phyloP scores from a whole-genome alignment of 2,329 filamentous ascomycete species.

The Fusarium duplospermum region DNA sequence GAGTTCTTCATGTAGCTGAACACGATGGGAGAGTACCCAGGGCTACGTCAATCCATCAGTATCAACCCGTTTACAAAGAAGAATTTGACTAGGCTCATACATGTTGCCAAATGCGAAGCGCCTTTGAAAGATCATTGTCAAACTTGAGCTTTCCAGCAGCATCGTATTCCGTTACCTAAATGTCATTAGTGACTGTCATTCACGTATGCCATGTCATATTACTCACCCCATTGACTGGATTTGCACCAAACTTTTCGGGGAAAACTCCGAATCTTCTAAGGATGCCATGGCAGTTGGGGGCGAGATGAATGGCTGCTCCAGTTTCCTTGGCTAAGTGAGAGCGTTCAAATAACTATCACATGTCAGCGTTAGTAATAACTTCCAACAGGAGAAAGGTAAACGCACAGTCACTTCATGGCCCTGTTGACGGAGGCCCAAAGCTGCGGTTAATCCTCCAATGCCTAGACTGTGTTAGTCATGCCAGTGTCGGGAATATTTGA shows the following conservation, averaged over 20 bases:
- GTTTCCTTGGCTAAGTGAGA: constrained; percentile 66
- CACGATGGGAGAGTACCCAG: constrained; percentile 64
- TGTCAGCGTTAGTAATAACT: neutral
- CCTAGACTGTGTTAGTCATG: constrained; percentile 41
- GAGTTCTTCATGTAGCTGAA: constrained; percentile 62
- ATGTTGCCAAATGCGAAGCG: constrained; percentile 58
- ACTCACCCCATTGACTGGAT: constrained; percentile 47
- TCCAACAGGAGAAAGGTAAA: constrained; percentile 33
- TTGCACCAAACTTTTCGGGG: constrained; percentile 53
- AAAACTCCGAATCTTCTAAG: constrained; percentile 56
- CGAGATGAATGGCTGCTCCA: constrained; percentile 72
- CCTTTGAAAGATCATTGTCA: constrained; percentile 48
- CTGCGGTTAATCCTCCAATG: constrained; percentile 61
- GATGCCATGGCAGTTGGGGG: constrained; percentile 70
- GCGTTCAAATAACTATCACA: constrained; percentile 63
- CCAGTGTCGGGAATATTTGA: rapidly evolving
- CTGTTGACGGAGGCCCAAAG: constrained; percentile 60
- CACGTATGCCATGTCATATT: neutral
- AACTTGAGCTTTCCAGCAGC: constrained; percentile 51
- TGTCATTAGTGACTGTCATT: constrained; percentile 28
- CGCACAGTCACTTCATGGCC: constrained; percentile 57
- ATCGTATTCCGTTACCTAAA: constrained; percentile 50
- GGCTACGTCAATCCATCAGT: constrained; percentile 19
- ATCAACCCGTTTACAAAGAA: no score
- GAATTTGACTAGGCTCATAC: constrained; percentile 9